Percentiles rank a stretch among this genome's conserved stretches.
These are phyloP conservation scores for Euphorbia celastroides DNA, from an alignment of 441 rosid species.

Conservation along the genomic window DNA sequence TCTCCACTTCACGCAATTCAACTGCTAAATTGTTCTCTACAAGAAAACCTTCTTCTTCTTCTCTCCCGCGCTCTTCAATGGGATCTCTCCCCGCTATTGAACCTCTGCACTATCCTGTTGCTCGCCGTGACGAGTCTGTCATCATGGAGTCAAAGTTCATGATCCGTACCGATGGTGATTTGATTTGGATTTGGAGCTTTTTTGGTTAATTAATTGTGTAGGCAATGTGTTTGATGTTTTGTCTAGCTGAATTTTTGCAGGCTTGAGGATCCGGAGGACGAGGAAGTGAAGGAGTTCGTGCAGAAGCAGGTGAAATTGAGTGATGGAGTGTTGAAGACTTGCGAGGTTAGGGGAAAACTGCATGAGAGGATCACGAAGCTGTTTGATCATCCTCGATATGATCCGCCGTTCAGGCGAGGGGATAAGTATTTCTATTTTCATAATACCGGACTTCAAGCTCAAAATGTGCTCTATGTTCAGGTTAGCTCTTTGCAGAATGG, in stretches of 20 bases:
- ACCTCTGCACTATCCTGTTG: slow-evolving; percentile 58
- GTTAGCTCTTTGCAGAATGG: slow-evolving; percentile 19
- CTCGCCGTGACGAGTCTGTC: slow-evolving; percentile 68
- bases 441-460: slow-evolving; percentile 86
- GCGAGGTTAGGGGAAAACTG: slow-evolving; percentile 60
- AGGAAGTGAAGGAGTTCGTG: slow-evolving; percentile 73
- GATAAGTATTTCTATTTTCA: slow-evolving; percentile 78
- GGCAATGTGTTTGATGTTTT: neutral
- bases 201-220: too few relatives aligned
- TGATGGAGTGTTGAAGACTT: slow-evolving; percentile 51
- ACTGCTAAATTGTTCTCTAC: too few relatives aligned
- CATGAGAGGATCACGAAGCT: slow-evolving; percentile 52
- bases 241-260: slow-evolving; percentile 25
- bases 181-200: neutral
- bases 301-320: slow-evolving; percentile 59
- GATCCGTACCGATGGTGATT: slow-evolving; percentile 91
- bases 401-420: slow-evolving; percentile 54
- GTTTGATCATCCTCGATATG: slow-evolving; percentile 80
- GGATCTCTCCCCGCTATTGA: too few relatives aligned
- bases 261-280: slow-evolving; percentile 92
- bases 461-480: slow-evolving; percentile 71
- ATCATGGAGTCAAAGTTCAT: slow-evolving; percentile 61
- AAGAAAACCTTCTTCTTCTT: too few relatives aligned
- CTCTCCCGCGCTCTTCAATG: too few relatives aligned
- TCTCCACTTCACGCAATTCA: too few relatives aligned